phyloP scores from a whole-genome alignment of 805 yeast genomes.

The Saturnispora gosingensis region DNA sequence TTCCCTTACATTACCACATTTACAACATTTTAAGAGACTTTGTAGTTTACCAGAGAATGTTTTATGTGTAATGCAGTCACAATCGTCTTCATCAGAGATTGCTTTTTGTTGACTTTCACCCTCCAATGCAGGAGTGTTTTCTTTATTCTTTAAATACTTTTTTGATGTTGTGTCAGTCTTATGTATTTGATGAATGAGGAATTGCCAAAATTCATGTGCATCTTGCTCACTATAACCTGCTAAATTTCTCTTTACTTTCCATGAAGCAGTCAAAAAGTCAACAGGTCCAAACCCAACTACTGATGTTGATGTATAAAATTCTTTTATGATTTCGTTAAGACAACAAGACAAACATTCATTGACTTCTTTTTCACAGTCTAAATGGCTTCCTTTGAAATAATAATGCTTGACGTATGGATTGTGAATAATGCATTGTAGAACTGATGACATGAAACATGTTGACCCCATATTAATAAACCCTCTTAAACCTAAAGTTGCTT shows the following conservation, averaged over 20 bases:
- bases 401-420: slow-evolving; percentile 79
- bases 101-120: slow-evolving; percentile 1
- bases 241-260: slow-evolving; percentile 74
- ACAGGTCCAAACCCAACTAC: slow-evolving; percentile 75
- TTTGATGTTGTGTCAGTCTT: slow-evolving; percentile 27
- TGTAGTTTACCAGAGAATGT: slow-evolving; percentile 78
- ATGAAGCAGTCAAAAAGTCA: slow-evolving; percentile 70
- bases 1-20: slow-evolving; percentile 53
- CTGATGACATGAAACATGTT: slow-evolving; percentile 92
- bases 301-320: slow-evolving; percentile 56
- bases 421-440: slow-evolving; percentile 82
- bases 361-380: slow-evolving; percentile 36
- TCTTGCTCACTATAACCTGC: slow-evolving; percentile 98
- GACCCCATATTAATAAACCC: slow-evolving; percentile 95
- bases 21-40: slow-evolving; percentile 66
- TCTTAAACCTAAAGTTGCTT: slow-evolving; percentile 66
- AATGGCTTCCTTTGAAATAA: slow-evolving; percentile 68
- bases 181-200: slow-evolving; percentile 79
- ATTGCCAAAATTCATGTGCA: slow-evolving; percentile 97
- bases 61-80: slow-evolving; percentile 75
- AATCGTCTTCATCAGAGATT: slow-evolving; percentile 21
- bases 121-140: slow-evolving; percentile 16
- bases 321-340: slow-evolving; percentile 65
- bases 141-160: slow-evolving; percentile 16
- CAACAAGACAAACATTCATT: slow-evolving; percentile 74